These are phyloP conservation scores for Scytalidium lignicola DNA, from an alignment of 2,329 filamentous ascomycete genomes.

Conservation along the genomic window DNA sequence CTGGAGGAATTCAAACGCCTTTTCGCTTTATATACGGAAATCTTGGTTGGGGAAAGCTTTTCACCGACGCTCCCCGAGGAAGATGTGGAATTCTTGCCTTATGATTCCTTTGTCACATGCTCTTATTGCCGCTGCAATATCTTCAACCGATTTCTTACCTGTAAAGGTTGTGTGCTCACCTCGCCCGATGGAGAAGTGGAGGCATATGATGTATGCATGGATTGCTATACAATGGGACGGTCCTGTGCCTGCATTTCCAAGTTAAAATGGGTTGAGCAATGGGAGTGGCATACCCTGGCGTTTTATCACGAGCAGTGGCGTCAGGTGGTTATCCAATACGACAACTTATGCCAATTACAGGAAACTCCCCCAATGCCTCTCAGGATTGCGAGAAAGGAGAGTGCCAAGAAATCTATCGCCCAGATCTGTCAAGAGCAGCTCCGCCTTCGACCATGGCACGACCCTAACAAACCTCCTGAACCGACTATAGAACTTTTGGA, in stretches of 20 bases:
- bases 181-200: conserved; percentile 67
- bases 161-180: conserved; percentile 73
- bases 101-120: conserved; percentile 89
- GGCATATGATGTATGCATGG: conserved; percentile 95
- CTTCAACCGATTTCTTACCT: conserved; percentile 94
- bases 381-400: conserved; percentile 59
- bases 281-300: conserved; percentile 73
- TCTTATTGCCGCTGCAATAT: conserved; percentile 95
- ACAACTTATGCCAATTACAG: conserved; percentile 40
- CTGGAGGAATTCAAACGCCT: conserved; percentile 77
- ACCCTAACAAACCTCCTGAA: conserved; percentile 50
- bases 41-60: conserved; percentile 85
- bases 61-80: conserved; percentile 56
- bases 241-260: conserved; percentile 86
- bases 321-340: conserved; percentile 65
- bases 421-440: conserved; percentile 94
- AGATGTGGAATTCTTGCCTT: conserved; percentile 69
- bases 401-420: conserved; percentile 74
- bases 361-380: conserved; percentile 65
- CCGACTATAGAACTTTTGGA: conserved; percentile 33
- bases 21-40: conserved; percentile 70
- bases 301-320: conserved; percentile 81
- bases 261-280: conserved; percentile 89
- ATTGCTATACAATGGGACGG: conserved; percentile 95
- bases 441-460: conserved; percentile 71